Evolutionary conservation across 2,329 filamentous ascomycete species (phyloP), one percentile per base, ranked within the genome.

Genomic region (Ilyonectria sp.): DNA sequence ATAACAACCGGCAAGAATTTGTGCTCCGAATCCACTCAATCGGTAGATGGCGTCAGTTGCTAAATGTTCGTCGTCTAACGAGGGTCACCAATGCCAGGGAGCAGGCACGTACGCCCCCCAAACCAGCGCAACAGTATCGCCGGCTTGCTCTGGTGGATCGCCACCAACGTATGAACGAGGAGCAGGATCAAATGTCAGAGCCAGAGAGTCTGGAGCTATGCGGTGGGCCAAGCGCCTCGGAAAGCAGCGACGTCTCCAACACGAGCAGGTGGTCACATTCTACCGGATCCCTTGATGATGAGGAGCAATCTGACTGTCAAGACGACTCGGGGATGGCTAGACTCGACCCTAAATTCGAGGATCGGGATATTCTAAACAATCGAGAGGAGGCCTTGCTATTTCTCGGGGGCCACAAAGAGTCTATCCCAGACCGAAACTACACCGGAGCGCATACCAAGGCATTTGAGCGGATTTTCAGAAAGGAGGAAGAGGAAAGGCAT

Each of bases 331-430:
- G 44, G 15, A 8, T 17, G 54, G 26, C 15, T 49, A 7, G 23
- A 17, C 46, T 57, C 6, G 15, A 29, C 13, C 31, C 26, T 26
- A 6, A 26, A 26, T 26, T 31, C 5, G 15, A 58, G 15, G 50
- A 37, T 46, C 21, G 54, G 19, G 13, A 52, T 4, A 47, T 60
- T 13, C 2, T 3, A 21, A 65, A 26, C 19, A 37, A 60, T n/a
- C 52, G 58, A 37, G 3, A n/a, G 33, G 44, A 55, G 17, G 19
- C 67, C 11, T 23, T 59, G 4, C 8, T 55, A 9, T 60, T 63
- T 17, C 67, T 69, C 13, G 67, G 63, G 21, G 56, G 61, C 11
- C 61, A 17, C 11, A 33, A 47, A 4, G 4, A 44, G 11, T n/a
- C 54, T 8, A 11, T 21, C 17, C 61, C 53, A 23, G n/a, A 59